Evolutionary conservation across 192 early-diverging fungal genomes (phyloP), one percentile per base, ranked within the genome.

Genomic region (Phlyctochytrium planicorne): DNA sequence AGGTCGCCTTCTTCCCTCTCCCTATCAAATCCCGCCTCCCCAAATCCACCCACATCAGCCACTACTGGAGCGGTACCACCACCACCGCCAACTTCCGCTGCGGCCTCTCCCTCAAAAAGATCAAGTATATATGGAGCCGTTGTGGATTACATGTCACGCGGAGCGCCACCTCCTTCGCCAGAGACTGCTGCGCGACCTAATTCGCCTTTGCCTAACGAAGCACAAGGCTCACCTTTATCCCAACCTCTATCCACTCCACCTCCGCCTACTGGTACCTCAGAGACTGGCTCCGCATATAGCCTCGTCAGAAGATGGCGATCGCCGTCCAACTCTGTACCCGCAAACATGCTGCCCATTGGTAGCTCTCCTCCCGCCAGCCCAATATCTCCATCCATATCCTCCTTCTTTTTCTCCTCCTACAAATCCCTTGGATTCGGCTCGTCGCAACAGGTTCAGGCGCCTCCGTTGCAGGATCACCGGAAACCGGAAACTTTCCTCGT

Each of bases 401-500:
- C 27, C 10, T 57, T 57, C 55, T 57, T 57, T 47, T 20, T 47
- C 40, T 47, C 40, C 6, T 47, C 40, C 6, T 47, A 47, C 20
- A 6, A 20, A 20, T 47, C 40, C 10, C 40, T 47, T 20, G 40
- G 40, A 47, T 47, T 47, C 20, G 40, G 40, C 40, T 20, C 55
- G 10, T 27, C 16, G 12, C 55, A 10, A 10, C 27, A 6, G 55
- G 14, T 29, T 4, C 6, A 10, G 14, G 10, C 31, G 12, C 20
- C 2, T 2, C 55, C 67, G 33, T 36, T 35, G 12, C 60, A 36
- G 25, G 10, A 14, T 6, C 68, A 61, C 50, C 16, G 65, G 12
- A 24, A 32, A 23, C 35, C 33, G 27, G 63, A 59, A 10, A n/a
- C 64, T n/a, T 59, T 72, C 16, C 3, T 72, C 2, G 20, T 34